Conservation (phyloP, 495 filamentous ascomycete species). For the Aspergillus steynii region DNA sequence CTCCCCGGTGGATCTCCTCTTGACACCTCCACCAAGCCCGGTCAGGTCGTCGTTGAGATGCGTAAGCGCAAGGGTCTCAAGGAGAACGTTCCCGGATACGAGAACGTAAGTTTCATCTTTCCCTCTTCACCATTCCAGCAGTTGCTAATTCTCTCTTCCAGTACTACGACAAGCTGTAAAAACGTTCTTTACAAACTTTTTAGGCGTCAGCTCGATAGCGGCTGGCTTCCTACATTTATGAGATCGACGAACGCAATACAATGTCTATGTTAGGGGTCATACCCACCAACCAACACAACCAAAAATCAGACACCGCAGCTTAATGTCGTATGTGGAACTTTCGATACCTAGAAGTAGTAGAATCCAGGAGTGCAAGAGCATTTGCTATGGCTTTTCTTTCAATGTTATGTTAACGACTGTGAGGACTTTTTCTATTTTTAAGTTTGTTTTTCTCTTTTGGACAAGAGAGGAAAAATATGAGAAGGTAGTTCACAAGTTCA, state of each 20-base stretch:
- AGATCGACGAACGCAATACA: conserved; percentile 55
- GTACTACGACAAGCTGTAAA: conserved; percentile 99
- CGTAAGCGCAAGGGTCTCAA: conserved; percentile 99
- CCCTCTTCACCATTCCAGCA: not conserved
- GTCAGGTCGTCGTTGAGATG: conserved; percentile 81
- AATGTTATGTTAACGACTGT: conserved; percentile 32
- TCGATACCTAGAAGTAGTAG: conserved; percentile 34
- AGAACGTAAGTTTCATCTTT: conserved; percentile 73
- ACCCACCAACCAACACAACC: conserved; percentile 25
- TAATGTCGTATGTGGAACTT: conserved; percentile 28
- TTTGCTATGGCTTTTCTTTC: conserved; percentile 31
- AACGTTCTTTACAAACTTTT: conserved; percentile 38
- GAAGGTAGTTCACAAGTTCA: conserved; percentile 16
- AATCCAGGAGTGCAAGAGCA: conserved; percentile 28
- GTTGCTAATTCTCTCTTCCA: conserved; percentile 57
- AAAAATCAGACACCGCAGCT: conserved; percentile 24
- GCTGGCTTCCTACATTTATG: conserved; percentile 48
- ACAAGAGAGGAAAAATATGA: conserved; percentile 35
- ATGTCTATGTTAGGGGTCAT: conserved; percentile 37
- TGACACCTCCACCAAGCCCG: conserved; percentile 81
- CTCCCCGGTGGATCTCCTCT: conserved; percentile 92
- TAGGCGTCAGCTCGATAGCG: conserved; percentile 35
- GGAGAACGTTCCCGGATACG: conserved; percentile 82
- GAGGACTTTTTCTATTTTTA: conserved; percentile 25
- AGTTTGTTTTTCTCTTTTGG: conserved; percentile 28